Percentiles rank a stretch among this genome's conserved stretches.
Conservation (phyloP, 2,329 filamentous ascomycete genomes). For the Pseudogymnoascus sp. region DNA sequence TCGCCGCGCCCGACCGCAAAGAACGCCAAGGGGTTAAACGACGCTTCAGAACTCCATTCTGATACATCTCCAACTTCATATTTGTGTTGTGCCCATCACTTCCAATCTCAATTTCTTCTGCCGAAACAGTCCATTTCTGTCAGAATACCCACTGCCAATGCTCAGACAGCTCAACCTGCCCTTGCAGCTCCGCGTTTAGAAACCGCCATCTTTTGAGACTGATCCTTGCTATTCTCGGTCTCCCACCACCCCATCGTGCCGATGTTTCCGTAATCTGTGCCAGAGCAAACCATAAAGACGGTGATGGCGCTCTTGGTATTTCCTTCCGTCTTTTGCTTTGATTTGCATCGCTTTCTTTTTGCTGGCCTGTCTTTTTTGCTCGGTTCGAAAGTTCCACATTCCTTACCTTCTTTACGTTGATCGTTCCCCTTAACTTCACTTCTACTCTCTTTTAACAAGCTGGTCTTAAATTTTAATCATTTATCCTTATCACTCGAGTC, state of each 20-base stretch:
- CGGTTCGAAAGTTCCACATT: slow-evolving; percentile 5
- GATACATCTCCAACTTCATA: slow-evolving; percentile 4
- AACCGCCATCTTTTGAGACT: slow-evolving; percentile 7
- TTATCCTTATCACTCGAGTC: background rate
- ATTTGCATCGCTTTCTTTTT: slow-evolving; percentile 1
- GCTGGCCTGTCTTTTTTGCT: slow-evolving; percentile 3
- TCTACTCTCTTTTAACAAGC: slow-evolving; percentile 1
- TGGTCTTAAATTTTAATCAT: background rate
- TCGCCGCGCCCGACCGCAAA: background rate
- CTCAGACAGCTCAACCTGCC: background rate
- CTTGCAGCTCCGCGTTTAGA: slow-evolving; percentile 5
- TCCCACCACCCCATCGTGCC: background rate
- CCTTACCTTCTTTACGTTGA: slow-evolving; percentile 10
- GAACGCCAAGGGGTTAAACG: slow-evolving; percentile 7
- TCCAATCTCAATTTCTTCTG: background rate
- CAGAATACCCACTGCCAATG: slow-evolving; percentile 2
- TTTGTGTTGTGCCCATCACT: background rate
- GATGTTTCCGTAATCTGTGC: slow-evolving; percentile 2
- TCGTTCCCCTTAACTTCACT: slow-evolving; percentile 8
- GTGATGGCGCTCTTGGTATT: slow-evolving; percentile 10
- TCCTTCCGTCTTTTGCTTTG: background rate
- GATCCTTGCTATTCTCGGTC: background rate
- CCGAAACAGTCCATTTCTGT: slow-evolving; percentile 4
- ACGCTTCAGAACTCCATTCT: slow-evolving; percentile 7
- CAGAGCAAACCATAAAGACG: slow-evolving; percentile 4